Conservation (phyloP, 179 eudicot species). For the Beta corolliflora region DNA sequence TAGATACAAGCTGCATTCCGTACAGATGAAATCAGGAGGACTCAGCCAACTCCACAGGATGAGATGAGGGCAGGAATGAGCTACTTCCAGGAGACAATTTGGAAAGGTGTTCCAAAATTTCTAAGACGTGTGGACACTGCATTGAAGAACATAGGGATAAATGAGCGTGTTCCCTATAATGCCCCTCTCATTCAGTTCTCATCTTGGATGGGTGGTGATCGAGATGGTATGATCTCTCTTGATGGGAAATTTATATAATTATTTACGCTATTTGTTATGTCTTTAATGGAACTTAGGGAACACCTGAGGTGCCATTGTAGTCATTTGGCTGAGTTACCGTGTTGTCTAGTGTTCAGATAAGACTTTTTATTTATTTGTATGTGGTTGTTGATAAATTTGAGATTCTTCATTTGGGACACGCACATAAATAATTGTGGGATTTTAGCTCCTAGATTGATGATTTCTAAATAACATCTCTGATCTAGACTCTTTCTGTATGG, state of each 20-base stretch:
- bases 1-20: constrained; percentile 98
- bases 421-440: background rate
- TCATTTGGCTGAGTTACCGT: background rate
- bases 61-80: constrained; percentile 99
- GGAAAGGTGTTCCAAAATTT: constrained; percentile 97
- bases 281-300: constrained; percentile 1
- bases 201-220: constrained; percentile 98
- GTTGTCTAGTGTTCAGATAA: no score
- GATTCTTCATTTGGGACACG: background rate
- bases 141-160: constrained; percentile 82
- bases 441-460: constrained; percentile 2
- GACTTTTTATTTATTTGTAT: background rate
- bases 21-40: constrained; percentile 92
- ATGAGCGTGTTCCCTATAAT: constrained; percentile 92
- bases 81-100: constrained; percentile 90
- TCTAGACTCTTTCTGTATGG: constrained; percentile 18
- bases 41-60: constrained; percentile 94
- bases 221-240: constrained; percentile 70
- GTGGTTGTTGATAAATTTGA: background rate
- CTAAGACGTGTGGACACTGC: constrained; percentile 94
- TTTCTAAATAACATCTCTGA: background rate
- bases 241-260: background rate
- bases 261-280: background rate
- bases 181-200: constrained; percentile 95
- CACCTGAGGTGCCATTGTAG: background rate